Evolutionary conservation across 768 basidiomycete genomes (phyloP).

Genomic region (Phanerochaete sordida): DNA sequence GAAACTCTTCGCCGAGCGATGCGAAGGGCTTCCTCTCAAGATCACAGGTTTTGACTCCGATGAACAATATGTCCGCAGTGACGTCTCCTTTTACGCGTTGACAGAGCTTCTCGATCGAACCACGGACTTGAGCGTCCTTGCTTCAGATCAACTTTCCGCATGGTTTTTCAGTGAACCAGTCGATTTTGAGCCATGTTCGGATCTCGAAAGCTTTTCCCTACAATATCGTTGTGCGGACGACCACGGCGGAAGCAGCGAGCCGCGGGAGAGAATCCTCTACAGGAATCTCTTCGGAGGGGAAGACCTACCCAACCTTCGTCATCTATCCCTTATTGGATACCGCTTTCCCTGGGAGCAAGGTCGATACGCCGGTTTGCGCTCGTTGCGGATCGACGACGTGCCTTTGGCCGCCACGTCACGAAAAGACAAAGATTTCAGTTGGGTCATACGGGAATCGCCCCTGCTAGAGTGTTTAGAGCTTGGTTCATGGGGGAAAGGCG

Average conservation of each 20-base stretch:
- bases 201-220: too few species aligned
- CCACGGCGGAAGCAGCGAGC: too few species aligned
- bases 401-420: neutral
- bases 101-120: too few species aligned
- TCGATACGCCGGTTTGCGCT: neutral
- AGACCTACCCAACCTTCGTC: neutral
- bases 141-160: too few species aligned
- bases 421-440: neutral
- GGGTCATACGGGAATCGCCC: neutral
- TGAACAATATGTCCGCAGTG: too few species aligned
- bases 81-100: too few species aligned
- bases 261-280: neutral
- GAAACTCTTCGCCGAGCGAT: neutral
- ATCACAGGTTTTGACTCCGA: too few species aligned
- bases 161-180: neutral
- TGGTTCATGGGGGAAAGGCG: neutral
- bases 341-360: neutral
- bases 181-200: neutral
- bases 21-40: neutral
- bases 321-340: neutral
- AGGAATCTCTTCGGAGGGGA: neutral
- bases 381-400: neutral
- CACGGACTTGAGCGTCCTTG: too few species aligned
- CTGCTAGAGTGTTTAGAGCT: neutral
- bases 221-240: too few species aligned